phyloP scores from a whole-genome alignment of 805 yeast genomes.

The Yamadazyma philogaea region DNA sequence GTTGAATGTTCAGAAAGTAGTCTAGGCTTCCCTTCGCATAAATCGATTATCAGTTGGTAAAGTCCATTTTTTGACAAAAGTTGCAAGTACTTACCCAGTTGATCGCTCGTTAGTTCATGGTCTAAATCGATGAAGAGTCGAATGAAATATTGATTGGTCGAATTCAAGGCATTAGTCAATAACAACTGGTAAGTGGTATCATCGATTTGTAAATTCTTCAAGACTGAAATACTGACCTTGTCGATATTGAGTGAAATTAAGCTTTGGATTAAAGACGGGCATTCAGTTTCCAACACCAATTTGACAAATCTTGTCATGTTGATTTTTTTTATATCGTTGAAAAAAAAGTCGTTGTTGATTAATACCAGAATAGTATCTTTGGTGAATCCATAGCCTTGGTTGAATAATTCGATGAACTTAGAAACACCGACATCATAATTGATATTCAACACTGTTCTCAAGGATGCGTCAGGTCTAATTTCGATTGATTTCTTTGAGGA shows the following conservation, averaged over 20 bases:
- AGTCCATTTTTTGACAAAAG: slow-evolving; percentile 5
- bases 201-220: slow-evolving; percentile 5
- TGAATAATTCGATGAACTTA: slow-evolving; percentile 26
- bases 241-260: slow-evolving; percentile 14
- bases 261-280: slow-evolving; percentile 2
- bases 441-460: slow-evolving; percentile 26
- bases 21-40: slow-evolving; percentile 3
- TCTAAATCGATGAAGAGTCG: slow-evolving; percentile 8
- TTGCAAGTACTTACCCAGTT: slow-evolving; percentile 6
- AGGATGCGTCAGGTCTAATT: slow-evolving; percentile 15
- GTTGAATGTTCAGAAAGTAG: neutral
- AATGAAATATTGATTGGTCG: slow-evolving; percentile 11
- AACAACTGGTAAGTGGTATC: slow-evolving; percentile 4
- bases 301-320: slow-evolving; percentile 10
- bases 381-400: slow-evolving; percentile 30
- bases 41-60: neutral
- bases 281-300: slow-evolving; percentile 4
- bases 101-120: slow-evolving; percentile 5
- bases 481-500: slow-evolving; percentile 9
- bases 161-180: neutral
- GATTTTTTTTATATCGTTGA: slow-evolving; percentile 4
- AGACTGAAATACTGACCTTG: slow-evolving; percentile 12
- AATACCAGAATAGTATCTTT: slow-evolving; percentile 30
- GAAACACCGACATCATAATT: slow-evolving; percentile 24
- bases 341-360: slow-evolving; percentile 26